Base-by-base conservation (phyloP, 495 filamentous ascomycete genomes). In the Aspergillus biplanus region DNA sequence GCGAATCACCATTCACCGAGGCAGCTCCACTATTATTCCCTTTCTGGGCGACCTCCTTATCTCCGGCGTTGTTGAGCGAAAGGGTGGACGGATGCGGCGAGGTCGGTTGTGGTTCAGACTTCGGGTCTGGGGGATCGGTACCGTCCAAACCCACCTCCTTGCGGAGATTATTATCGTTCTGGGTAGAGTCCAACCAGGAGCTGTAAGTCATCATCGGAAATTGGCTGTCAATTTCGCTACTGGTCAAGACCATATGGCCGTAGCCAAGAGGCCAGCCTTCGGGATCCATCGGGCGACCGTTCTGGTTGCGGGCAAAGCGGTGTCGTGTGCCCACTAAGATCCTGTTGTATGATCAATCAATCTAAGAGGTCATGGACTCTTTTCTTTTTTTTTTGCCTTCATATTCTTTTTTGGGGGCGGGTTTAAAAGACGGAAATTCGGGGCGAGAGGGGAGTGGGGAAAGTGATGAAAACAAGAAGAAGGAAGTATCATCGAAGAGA, bases 161-260 rank as follows among this genome's bases (percentile, higher is more conserved):
- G 52, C 32, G 27, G 52, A 47, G 21, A 15, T 39, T 33, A 6
- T 57, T 7, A 3, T 32, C 33, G 39, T 44, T 27, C 35, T 9
- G 52, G 44, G 33, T 56, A 18, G n/a, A 34, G 50, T 88, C 80
- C 61, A 90, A 84, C 93, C 93, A 97, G 57, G 80, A 82, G 76
- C 95, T 96, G 79, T 96, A 97, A 73, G 94, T 94, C 55, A 86
- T 85, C 69, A 92, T 80, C 0, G 93, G 93, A 69, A 97, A 97
- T 61, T 92, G 89, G 63, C 92, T 90, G 67, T 97, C 94, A 46
- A 97, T 92, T 71, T 96, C 93, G 27, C 21, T 11, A 7, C 33
- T 48, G 16, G 61, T 52, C 3, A 69, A 50, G 11, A 59, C 33
- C n/a, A 49, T 49, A 21, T 46, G 18, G 52, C 42, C 32, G n/a